These are phyloP conservation scores for Lactarius vividus DNA, from an alignment of 768 basidiomycete genomes.

Conservation along the genomic window DNA sequence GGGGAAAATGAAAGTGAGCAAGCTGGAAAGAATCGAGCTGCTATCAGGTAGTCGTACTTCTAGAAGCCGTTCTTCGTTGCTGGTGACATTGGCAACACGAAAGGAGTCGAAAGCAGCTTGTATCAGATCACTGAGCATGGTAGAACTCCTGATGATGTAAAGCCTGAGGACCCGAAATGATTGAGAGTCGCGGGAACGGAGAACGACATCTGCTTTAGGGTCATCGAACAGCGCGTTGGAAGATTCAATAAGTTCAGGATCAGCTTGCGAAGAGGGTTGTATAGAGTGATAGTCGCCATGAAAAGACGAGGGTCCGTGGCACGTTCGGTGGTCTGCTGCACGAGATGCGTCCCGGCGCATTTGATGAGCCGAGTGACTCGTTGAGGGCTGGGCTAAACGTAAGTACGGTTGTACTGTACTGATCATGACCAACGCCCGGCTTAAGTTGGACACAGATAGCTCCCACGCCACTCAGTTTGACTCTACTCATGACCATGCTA, in stretches of 20 bases:
- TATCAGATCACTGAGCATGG: not conserved
- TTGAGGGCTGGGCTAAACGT: too few species aligned
- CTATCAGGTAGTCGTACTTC: not conserved
- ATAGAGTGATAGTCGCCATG: not conserved
- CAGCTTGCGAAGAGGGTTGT: not conserved
- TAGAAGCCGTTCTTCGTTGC: too few species aligned
- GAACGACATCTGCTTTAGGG: slow-evolving; percentile 15
- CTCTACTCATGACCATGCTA: too few species aligned
- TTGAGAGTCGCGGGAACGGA: not conserved
- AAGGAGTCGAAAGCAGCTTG: not conserved
- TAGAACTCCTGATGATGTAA: slow-evolving; percentile 1
- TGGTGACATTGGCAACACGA: too few species aligned
- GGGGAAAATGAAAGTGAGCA: not conserved
- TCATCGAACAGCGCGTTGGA: not conserved
- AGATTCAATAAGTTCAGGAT: not conserved
- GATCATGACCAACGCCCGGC: too few species aligned
- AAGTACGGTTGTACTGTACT: too few species aligned
- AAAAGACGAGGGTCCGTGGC: not conserved
- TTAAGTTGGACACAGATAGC: too few species aligned
- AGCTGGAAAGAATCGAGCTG: not conserved
- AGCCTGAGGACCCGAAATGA: slow-evolving; percentile 1
- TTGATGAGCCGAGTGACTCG: too few species aligned
- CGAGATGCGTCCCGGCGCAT: too few species aligned
- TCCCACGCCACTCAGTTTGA: too few species aligned
- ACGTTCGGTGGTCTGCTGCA: not conserved